Evolutionary conservation across 805 yeast species (phyloP).

Genomic region (Isabelozyma gotoi): DNA sequence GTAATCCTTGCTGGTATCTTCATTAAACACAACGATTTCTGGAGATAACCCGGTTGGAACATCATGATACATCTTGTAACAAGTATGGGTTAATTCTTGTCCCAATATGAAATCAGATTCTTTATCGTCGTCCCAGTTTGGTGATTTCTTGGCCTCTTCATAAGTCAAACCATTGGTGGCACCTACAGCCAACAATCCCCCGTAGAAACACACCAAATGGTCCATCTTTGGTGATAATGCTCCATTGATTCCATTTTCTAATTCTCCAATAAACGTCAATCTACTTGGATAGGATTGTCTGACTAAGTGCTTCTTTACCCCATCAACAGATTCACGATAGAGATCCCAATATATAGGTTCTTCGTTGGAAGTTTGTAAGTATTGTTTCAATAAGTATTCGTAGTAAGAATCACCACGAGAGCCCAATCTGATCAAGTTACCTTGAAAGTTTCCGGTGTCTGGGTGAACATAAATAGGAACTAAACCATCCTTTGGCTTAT

Average conservation of each 20-base stretch:
- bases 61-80: conserved; percentile 81
- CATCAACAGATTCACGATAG: conserved; percentile 76
- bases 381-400: conserved; percentile 84
- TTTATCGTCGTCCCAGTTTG: conserved; percentile 56
- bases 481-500: conserved; percentile 67
- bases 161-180: conserved; percentile 75
- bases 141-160: conserved; percentile 51
- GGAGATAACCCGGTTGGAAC: conserved; percentile 79
- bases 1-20: conserved; percentile 36
- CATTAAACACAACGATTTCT: conserved; percentile 83
- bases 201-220: conserved; percentile 88
- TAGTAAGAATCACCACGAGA: conserved; percentile 93
- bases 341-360: conserved; percentile 64
- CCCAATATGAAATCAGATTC: conserved; percentile 70
- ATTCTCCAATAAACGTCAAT: conserved; percentile 74
- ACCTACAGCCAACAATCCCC: conserved; percentile 85
- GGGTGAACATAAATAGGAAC: conserved; percentile 82
- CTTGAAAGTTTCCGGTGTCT: conserved; percentile 67
- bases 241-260: conserved; percentile 64
- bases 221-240: conserved; percentile 76
- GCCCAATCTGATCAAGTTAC: conserved; percentile 71
- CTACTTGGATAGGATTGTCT: conserved; percentile 60
- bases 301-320: conserved; percentile 69
- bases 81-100: conserved; percentile 72
- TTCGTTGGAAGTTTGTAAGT: conserved; percentile 67